Conservation (phyloP, 208 protist species). For the Trypanosoma grayi region DNA sequence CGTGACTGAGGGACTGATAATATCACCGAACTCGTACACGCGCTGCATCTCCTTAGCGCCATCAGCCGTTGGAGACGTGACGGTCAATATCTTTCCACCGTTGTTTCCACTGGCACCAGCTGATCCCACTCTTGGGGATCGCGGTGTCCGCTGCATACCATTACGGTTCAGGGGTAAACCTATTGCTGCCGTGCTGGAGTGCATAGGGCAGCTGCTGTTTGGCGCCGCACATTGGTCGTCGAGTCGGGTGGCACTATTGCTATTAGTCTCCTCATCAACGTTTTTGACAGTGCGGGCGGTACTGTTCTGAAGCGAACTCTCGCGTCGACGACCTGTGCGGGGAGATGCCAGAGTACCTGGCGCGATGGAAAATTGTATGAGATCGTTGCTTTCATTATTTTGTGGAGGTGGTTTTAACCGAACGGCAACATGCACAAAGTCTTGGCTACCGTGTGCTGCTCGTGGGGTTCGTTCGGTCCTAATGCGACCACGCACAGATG, state of each 20-base stretch:
- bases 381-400: not conserved
- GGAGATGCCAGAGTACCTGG: slow-evolving; percentile 6
- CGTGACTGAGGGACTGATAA: slow-evolving; percentile 44
- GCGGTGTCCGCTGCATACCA: not conserved
- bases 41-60: slow-evolving; percentile 14
- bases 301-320: not conserved
- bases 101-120: too few species aligned
- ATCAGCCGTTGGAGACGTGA: slow-evolving; percentile 15
- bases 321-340: slow-evolving; percentile 4
- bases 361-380: slow-evolving; percentile 22
- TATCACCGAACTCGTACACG: slow-evolving; percentile 60
- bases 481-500: not conserved
- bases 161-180: not conserved
- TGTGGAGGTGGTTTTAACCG: slow-evolving; percentile 14
- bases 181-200: not conserved
- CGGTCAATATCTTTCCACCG: slow-evolving; percentile 22
- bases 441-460: not conserved
- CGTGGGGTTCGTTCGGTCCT: slow-evolving; percentile 11
- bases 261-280: not conserved
- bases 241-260: not conserved
- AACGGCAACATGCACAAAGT: slow-evolving; percentile 25
- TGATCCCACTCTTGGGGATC: not conserved
- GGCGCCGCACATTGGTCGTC: too few species aligned
- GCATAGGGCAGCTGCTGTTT: not conserved
- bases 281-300: not conserved